Evolutionary conservation across 2,329 filamentous ascomycete genomes (phyloP), one percentile per base, ranked within the genome.

Genomic region (Tympanopsis confertula): DNA sequence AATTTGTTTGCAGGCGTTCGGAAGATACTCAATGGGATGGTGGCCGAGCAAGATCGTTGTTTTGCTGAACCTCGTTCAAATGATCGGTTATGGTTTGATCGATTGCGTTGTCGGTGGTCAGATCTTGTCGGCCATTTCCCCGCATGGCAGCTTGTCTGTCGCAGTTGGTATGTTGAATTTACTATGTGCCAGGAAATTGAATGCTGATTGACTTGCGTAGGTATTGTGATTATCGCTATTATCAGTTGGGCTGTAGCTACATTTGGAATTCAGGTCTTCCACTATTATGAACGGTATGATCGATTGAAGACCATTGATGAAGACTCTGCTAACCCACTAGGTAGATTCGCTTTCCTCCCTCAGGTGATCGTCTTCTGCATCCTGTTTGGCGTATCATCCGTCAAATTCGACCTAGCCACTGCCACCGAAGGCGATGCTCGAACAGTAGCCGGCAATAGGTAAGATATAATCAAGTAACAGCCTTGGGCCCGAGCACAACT

Each of bases 1-100:
- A 5, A 28, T 10, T 10, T 5, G 19, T 28, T 10, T 28, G 1
- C 38, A 63, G 59, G 68, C 72, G 17, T 63, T 74, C 44, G 65
- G 69, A 3, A 62, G 71, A 5, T 77, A 74, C 47, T 58, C 67
- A 24, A 76, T 76, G 65, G 73, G 73, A 3, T 78, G 70, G 69
- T 77, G 68, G 60, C 73, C 73, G 1, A 68, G 68, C 39, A 77
- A 77, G 51, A 53, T 79, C 7, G 62, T 77, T 17, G 72, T 75
- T 14, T 48, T 77, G 17, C 56, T 79, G 39, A 78, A 76, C 45
- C 58, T 78, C 38, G 64, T 78, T 38, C 67, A 75, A 18, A 61
- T 78, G 50, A 57, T 76, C 2, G 72, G 72, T 5, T 78, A 77
- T 44, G 61, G 63, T 19, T 53, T 76, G 49, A 71, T 78, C 39